Percentiles rank a stretch among this genome's conserved stretches.
Conservation (phyloP, 225 moss, liverwort and hornwort species). For the Rhytidiadelphus loreus region DNA sequence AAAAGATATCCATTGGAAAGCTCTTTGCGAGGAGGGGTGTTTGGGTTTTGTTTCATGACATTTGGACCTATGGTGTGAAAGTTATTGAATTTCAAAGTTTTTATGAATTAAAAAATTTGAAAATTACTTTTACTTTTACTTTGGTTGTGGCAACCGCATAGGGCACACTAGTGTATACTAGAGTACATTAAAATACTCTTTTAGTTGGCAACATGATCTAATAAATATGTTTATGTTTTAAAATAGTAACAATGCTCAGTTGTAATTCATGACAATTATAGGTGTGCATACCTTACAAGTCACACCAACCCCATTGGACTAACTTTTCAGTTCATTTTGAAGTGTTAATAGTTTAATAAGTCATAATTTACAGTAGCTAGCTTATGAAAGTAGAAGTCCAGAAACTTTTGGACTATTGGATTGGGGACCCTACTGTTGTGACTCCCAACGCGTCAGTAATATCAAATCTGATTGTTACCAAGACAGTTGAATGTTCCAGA, state of each 20-base stretch:
- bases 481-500: neutral
- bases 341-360: neutral
- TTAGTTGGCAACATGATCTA: neutral
- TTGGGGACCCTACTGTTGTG: neutral
- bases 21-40: too few relatives aligned
- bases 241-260: neutral
- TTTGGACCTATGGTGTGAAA: too few relatives aligned
- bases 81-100: too few relatives aligned
- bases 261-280: neutral
- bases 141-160: too few relatives aligned
- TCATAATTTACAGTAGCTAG: neutral
- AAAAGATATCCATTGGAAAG: too few relatives aligned
- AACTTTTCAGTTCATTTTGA: neutral
- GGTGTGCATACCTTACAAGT: neutral
- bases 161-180: too few relatives aligned
- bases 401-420: neutral
- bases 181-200: neutral
- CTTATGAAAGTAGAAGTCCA: neutral
- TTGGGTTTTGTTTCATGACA: too few relatives aligned
- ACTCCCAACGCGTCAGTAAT: neutral
- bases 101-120: too few relatives aligned
- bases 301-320: neutral
- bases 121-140: too few relatives aligned
- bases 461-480: neutral
- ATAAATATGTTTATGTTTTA: neutral